Percentiles rank a stretch among this genome's conserved stretches.
Evolutionary conservation across 2,329 filamentous ascomycete genomes (phyloP).

Genomic region (Juglanconis sp.): DNA sequence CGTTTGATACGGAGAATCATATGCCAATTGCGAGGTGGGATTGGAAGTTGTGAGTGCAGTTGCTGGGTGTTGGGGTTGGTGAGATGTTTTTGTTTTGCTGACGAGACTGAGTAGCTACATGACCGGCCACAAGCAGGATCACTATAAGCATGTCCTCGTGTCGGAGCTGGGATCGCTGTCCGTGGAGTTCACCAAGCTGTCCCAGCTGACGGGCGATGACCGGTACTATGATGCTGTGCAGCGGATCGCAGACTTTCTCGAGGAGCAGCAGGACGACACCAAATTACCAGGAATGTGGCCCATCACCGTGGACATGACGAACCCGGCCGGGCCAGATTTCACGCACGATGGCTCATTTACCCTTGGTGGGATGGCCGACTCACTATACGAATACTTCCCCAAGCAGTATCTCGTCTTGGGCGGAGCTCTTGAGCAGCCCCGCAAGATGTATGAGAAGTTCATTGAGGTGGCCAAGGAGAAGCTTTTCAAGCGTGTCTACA

Average conservation of each 20-base stretch:
- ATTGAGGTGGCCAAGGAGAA: conserved; percentile 34
- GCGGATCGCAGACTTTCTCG: conserved; percentile 54
- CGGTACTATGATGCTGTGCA: conserved; percentile 61
- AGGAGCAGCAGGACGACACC: conserved; percentile 50
- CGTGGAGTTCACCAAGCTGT: conserved; percentile 62
- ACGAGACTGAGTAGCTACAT: conserved; percentile 39
- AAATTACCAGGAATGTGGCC: conserved; percentile 63
- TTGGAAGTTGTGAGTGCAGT: conserved; percentile 40
- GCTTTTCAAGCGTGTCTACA: conserved; percentile 37
- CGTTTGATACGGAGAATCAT: conserved; percentile 66
- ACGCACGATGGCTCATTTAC: conserved; percentile 52
- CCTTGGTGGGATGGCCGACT: conserved; percentile 55
- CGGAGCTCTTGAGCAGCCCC: conserved; percentile 47
- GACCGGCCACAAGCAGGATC: conserved; percentile 42
- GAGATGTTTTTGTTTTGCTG: background rate
- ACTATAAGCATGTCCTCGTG: conserved; percentile 34
- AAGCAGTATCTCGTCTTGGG: conserved; percentile 66
- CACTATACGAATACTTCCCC: conserved; percentile 63
- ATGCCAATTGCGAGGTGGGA: conserved; percentile 61
- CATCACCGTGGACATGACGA: conserved; percentile 40
- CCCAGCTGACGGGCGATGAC: conserved; percentile 58
- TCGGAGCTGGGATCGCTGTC: conserved; percentile 57
- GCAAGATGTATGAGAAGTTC: conserved; percentile 27
- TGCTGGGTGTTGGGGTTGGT: conserved; percentile 6
- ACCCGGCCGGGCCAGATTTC: conserved; percentile 51